These are phyloP conservation scores for Pseudognaphalium luteoalbum DNA, from an alignment of 129 eudicot genomes.

Conservation along the genomic window DNA sequence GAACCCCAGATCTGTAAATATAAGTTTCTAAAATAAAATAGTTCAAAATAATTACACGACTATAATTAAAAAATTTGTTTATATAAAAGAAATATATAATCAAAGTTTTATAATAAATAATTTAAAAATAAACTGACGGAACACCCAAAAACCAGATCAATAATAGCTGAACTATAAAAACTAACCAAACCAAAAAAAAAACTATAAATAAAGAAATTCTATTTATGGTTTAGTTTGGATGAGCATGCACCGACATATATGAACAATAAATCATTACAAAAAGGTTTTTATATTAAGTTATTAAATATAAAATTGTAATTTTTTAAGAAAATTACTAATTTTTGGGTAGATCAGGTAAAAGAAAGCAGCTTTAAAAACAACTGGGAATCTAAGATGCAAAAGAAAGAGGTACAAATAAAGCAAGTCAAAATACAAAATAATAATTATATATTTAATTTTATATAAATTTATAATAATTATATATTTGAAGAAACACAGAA, in stretches of 20 bases:
- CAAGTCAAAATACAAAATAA: conserved; percentile 35
- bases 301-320: too few relatives aligned
- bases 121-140: conserved; percentile 3
- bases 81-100: conserved; percentile 28
- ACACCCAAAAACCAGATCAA: conserved; percentile 25
- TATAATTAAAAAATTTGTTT: not conserved
- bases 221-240: not conserved
- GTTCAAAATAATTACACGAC: not conserved
- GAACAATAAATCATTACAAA: conserved; percentile 11
- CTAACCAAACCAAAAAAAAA: not conserved
- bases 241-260: conserved; percentile 63
- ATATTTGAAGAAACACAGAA: not conserved
- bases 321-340: not conserved
- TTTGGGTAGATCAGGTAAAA: conserved; percentile 49
- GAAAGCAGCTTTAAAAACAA: conserved; percentile 57
- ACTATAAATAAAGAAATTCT: not conserved
- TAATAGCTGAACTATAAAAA: conserved; percentile 4
- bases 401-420: conserved; percentile 36
- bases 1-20: conserved; percentile 58
- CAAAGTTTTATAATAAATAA: not conserved
- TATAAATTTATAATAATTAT: not conserved
- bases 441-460: not conserved
- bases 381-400: conserved; percentile 58
- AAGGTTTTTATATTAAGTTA: too few relatives aligned
- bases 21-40: conserved; percentile 10